These are phyloP conservation scores for grape (Vitis vinifera) DNA, from an alignment of 164 flowering plant species.

Conservation along the genomic window DNA sequence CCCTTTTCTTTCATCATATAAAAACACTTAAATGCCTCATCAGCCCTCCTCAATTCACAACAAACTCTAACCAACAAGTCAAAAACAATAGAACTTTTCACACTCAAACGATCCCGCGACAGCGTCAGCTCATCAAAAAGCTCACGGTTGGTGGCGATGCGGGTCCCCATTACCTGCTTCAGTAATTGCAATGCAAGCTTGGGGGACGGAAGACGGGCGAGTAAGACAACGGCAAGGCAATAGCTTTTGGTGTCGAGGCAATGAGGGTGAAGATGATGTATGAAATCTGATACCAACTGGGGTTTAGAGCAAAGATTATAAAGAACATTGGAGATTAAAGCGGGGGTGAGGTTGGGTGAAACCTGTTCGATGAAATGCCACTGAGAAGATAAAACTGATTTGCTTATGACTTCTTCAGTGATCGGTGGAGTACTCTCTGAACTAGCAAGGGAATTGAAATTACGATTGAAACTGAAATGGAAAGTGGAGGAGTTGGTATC, in stretches of 20 bases:
- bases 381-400: slow-evolving; percentile 40
- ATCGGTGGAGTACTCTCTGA: neutral
- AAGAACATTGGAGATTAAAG: slow-evolving; percentile 37
- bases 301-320: slow-evolving; percentile 30
- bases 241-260: slow-evolving; percentile 36
- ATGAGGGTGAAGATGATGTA: slow-evolving; percentile 27
- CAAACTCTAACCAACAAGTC: slow-evolving; percentile 55
- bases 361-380: slow-evolving; percentile 61
- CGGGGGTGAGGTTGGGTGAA: slow-evolving; percentile 27
- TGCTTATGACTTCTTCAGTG: slow-evolving; percentile 6
- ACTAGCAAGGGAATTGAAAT: too few relatives aligned
- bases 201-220: slow-evolving; percentile 40
- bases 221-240: slow-evolving; percentile 48
- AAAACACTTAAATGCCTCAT: slow-evolving; percentile 54
- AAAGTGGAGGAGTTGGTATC: too few relatives aligned
- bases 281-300: slow-evolving; percentile 49
- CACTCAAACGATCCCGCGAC: slow-evolving; percentile 32
- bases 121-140: slow-evolving; percentile 43
- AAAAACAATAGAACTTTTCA: slow-evolving; percentile 34
- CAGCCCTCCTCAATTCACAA: slow-evolving; percentile 51
- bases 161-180: slow-evolving; percentile 24
- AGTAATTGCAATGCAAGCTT: slow-evolving; percentile 49
- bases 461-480: too few relatives aligned
- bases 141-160: slow-evolving; percentile 11
- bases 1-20: slow-evolving; percentile 53